Percentiles rank a stretch among this genome's conserved stretches.
Evolutionary conservation across 2,329 filamentous ascomycete genomes (phyloP).

Genomic region (Thielaviopsis populi): DNA sequence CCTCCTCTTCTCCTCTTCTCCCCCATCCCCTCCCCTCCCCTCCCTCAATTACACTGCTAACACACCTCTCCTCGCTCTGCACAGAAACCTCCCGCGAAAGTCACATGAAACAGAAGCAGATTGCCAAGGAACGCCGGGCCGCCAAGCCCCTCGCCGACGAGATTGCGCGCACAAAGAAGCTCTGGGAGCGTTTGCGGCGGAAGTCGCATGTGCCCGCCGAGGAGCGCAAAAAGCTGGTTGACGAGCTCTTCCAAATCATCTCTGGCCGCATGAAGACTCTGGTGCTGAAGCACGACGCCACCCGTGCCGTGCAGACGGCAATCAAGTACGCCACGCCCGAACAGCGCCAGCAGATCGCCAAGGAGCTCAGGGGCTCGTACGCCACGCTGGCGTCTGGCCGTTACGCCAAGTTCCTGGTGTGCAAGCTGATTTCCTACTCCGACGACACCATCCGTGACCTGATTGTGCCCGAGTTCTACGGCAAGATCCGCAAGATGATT

Average conservation of each 20-base stretch:
- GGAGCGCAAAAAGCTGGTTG: constrained; percentile 72
- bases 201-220: constrained; percentile 88
- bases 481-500: constrained; percentile 80
- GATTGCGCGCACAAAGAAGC: constrained; percentile 78
- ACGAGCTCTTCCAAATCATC: constrained; percentile 82
- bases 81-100: constrained; percentile 66
- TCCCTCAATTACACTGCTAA: background rate
- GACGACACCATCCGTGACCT: constrained; percentile 74
- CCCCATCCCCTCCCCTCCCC: too few relatives aligned
- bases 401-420: constrained; percentile 95
- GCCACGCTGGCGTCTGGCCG: constrained; percentile 77
- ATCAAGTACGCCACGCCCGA: constrained; percentile 84
- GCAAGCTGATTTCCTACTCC: constrained; percentile 86
- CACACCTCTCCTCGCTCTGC: constrained; percentile 1
- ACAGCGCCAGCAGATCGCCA: constrained; percentile 73
- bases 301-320: constrained; percentile 90
- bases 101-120: constrained; percentile 81
- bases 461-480: constrained; percentile 89
- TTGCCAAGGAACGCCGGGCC: constrained; percentile 77
- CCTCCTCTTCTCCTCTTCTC: too few relatives aligned
- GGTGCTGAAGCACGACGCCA: constrained; percentile 94
- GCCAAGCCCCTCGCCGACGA: constrained; percentile 87
- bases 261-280: constrained; percentile 87
- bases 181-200: constrained; percentile 85
- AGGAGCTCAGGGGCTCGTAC: constrained; percentile 74